Base-by-base conservation (phyloP, 345 rosid species). In the Gossypium turneri region DNA sequence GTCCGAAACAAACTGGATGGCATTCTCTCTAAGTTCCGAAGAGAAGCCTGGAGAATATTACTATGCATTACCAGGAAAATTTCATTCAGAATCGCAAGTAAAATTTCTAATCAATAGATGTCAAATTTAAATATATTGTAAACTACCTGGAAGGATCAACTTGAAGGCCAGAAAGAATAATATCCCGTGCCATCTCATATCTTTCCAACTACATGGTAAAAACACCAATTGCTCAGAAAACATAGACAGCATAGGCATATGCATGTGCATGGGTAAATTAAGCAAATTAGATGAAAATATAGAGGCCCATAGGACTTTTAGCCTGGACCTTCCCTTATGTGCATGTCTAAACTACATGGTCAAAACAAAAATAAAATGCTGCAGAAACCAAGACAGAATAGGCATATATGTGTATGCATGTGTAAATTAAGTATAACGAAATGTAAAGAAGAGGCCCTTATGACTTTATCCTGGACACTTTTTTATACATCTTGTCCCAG, bases 141-240 rank as follows among this genome's bases (percentile, higher is more conserved):
- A 44, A 66, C 66, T 86, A 94, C 99, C 98, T 90, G 73, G 81
- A 86, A 63, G 99, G 98, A 82, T 92, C 96, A 72, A 90, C 79
- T 81, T 92, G 98, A 81, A 95, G 96, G 67, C 98, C 99, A 60
- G 93, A 89, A 70, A 91, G 86, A 79, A 92, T 77, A 79, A 81
- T 81, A 59, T 92, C 93, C 70, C 88, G 85, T 43, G 99, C 97
- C 74, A 76, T 67, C 67, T 92, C 93, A 79, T 95, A 95, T 78
- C 89, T 90, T 83, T 95, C 99, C 88, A 92, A 79, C 98, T 94
- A 87, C 79, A 76, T 72, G 75, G 75, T 27, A 61, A 75, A 66
- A 50, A 73, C 45, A 73, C 27, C 29, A 67, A 11, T 27, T n/a
- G 7, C 4, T 59, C 41, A 68, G 38, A 45, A 66, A 60, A 52